Evolutionary conservation across 2,329 filamentous ascomycete genomes (phyloP), one percentile per base, ranked within the genome.

Genomic region (Colletotrichum sp.): DNA sequence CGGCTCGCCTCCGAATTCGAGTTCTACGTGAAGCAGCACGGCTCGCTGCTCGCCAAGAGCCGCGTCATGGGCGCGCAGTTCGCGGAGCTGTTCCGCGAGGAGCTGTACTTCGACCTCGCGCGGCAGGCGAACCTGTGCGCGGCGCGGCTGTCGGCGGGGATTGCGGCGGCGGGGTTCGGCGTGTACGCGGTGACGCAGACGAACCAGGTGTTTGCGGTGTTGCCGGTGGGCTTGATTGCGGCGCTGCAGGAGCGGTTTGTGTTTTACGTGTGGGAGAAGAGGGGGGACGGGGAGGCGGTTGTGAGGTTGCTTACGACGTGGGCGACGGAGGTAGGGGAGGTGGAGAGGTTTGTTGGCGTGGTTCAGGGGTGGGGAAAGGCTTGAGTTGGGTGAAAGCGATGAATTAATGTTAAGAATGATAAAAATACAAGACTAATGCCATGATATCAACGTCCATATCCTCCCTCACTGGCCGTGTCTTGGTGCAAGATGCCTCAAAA

Each of bases 1-100:
- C 65, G 70, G 2, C 80, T 90, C 1, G 86, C 87, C 0, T 81
- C 85, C 7, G 88, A 88, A 39, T 90, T 88, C 74, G 85, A 86
- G 64, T 89, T 89, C 76, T 87, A 88, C 74, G 82, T 90, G 78
- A 90, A 90, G 75, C 88, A 90, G 75, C 87, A 87, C 77, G 88
- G 88, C 3, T 87, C 87, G 2, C 83, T 90, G 5, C 81, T 90
- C 9, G 88, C 87, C 64, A 90, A 90, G 79, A 83, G 87, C 7
- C 84, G 88, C 0, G 83, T 89, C 12, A 84, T 90, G 78, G 88
- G 88, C 1, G 84, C 86, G 2, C 88, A 89, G 67, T 90, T 90
- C 69, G 84, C 85, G 4, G 88, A 89, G 75, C 81, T 90, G 0
- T 90, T 90, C 79, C 82, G 84, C 1, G 82, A 82, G 1, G 81